Percentiles rank a stretch among this genome's conserved stretches.
phyloP scores from a whole-genome alignment of 1,284 basidiomycete genomes.

The Cutaneotrichosporon cavernicola region DNA sequence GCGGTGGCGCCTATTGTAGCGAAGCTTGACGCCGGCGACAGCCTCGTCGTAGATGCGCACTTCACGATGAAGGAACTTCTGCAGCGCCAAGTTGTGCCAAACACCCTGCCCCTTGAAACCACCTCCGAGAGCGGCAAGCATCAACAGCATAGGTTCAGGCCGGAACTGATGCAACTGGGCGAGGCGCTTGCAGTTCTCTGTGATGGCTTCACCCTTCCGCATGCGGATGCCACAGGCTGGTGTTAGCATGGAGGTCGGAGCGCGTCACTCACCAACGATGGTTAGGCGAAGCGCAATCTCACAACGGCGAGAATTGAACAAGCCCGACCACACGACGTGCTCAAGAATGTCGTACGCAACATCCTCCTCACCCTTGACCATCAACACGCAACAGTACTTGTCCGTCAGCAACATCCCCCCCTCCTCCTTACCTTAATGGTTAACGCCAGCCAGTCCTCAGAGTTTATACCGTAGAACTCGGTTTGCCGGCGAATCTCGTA shows the following conservation, averaged over 20 bases:
- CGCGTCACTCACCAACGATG: conserved; percentile 62
- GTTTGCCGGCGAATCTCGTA: conserved; percentile 39
- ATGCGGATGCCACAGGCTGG: conserved; percentile 69
- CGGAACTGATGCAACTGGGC: conserved; percentile 76
- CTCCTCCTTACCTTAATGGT: conserved; percentile 71
- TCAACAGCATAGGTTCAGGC: conserved; percentile 63
- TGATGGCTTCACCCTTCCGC: conserved; percentile 61
- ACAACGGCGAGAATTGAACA: conserved; percentile 65
- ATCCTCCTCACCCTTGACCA: conserved; percentile 62
- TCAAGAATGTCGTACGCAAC: conserved; percentile 74
- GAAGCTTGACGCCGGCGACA: conserved; percentile 60
- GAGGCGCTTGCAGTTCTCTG: conserved; percentile 57
- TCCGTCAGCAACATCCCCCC: neutral
- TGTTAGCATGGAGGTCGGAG: neutral
- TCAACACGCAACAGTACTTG: conserved; percentile 81
- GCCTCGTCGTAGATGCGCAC: conserved; percentile 65
- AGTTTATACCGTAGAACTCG: conserved; percentile 74
- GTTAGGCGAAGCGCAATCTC: conserved; percentile 72
- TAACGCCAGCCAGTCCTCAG: conserved; percentile 80
- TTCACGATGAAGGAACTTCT: conserved; percentile 78
- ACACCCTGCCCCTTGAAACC: conserved; percentile 66
- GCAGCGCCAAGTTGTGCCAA: conserved; percentile 71
- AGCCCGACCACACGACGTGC: conserved; percentile 73
- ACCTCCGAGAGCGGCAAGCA: conserved; percentile 64
- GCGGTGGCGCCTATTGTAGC: conserved; percentile 23